These are phyloP conservation scores for Trichoderma brevicompactum DNA, from an alignment of 2,329 filamentous ascomycete species.

Conservation along the genomic window DNA sequence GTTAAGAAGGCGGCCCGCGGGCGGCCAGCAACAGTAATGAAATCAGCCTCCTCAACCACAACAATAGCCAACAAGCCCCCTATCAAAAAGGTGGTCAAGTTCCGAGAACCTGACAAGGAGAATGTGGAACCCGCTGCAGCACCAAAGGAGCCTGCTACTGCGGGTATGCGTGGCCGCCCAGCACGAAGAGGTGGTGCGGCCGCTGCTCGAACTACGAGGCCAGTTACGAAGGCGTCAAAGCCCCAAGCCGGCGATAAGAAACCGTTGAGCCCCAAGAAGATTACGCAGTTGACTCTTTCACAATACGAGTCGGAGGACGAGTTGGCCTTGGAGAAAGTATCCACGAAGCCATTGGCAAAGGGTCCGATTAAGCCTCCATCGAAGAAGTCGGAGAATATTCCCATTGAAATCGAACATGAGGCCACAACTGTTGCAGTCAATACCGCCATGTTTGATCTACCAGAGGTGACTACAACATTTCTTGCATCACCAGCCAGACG, in stretches of 20 bases:
- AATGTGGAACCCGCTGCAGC: slow-evolving; percentile 55
- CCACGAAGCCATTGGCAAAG: slow-evolving; percentile 49
- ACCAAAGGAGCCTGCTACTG: slow-evolving; percentile 42
- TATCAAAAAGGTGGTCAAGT: slow-evolving; percentile 65
- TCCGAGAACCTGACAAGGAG: slow-evolving; percentile 68
- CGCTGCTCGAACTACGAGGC: slow-evolving; percentile 44
- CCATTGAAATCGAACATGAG: slow-evolving; percentile 22
- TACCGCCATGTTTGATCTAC: slow-evolving; percentile 37
- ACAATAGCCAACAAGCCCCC: slow-evolving; percentile 48
- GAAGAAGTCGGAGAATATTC: slow-evolving; percentile 11
- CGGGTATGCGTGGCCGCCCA: slow-evolving; percentile 48
- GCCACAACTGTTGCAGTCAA: slow-evolving; percentile 35
- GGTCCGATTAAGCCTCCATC: slow-evolving; percentile 30
- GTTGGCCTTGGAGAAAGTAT: slow-evolving; percentile 61
- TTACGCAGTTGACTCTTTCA: slow-evolving; percentile 58
- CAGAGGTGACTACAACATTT: slow-evolving; percentile 45
- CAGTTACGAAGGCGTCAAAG: slow-evolving; percentile 41
- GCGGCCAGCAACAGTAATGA: slow-evolving; percentile 38
- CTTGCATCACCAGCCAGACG: slow-evolving; percentile 62
- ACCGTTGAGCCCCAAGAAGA: slow-evolving; percentile 68
- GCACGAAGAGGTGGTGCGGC: slow-evolving; percentile 48
- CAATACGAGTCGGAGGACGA: slow-evolving; percentile 62
- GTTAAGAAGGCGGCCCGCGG: slow-evolving; percentile 41
- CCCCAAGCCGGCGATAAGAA: slow-evolving; percentile 43
- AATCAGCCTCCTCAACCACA: slow-evolving; percentile 39